Evolutionary conservation across 768 basidiomycete genomes (phyloP).

Genomic region (Phlebiopsis flavidoalba): DNA sequence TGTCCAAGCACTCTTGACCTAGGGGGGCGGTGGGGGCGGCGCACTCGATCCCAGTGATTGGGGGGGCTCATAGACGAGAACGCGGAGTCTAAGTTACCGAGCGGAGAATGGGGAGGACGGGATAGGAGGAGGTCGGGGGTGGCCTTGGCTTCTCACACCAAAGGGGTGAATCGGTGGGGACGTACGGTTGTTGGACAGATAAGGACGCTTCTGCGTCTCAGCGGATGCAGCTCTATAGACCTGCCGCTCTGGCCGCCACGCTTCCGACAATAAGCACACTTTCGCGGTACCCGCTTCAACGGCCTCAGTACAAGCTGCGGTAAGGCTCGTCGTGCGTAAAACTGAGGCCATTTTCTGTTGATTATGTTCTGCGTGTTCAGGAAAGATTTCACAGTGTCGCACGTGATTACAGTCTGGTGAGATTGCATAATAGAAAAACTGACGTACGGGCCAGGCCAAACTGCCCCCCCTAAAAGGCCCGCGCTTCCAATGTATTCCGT

Average conservation of each 20-base stretch:
- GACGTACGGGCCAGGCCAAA: slow-evolving; percentile 75
- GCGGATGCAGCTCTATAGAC: slow-evolving; percentile 56
- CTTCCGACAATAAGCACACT: slow-evolving; percentile 54
- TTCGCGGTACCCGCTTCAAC: slow-evolving; percentile 55
- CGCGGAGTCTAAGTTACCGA: slow-evolving; percentile 36
- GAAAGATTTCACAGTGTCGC: no score
- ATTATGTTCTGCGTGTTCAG: no score
- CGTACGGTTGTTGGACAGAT: slow-evolving; percentile 33
- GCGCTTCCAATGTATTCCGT: slow-evolving; percentile 83
- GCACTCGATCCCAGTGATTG: slow-evolving; percentile 26
- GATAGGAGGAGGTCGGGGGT: slow-evolving; percentile 33
- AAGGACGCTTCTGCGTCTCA: slow-evolving; percentile 68
- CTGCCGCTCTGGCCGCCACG: slow-evolving; percentile 73
- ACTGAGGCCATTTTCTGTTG: no score
- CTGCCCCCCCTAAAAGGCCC: no score
- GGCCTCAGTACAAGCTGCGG: slow-evolving; percentile 52
- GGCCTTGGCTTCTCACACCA: slow-evolving; percentile 46
- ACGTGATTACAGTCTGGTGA: no score
- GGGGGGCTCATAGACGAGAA: slow-evolving; percentile 60
- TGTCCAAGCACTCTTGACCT: slow-evolving; percentile 12
- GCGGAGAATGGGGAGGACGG: slow-evolving; percentile 23
- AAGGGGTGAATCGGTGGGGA: slow-evolving; percentile 28
- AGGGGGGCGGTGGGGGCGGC: slow-evolving; percentile 26
- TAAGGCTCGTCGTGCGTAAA: slow-evolving; percentile 78
- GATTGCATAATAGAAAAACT: slow-evolving; percentile 12